phyloP scores from a whole-genome alignment of 352 stramenopile species.

The Globisporangium orthogonon region DNA sequence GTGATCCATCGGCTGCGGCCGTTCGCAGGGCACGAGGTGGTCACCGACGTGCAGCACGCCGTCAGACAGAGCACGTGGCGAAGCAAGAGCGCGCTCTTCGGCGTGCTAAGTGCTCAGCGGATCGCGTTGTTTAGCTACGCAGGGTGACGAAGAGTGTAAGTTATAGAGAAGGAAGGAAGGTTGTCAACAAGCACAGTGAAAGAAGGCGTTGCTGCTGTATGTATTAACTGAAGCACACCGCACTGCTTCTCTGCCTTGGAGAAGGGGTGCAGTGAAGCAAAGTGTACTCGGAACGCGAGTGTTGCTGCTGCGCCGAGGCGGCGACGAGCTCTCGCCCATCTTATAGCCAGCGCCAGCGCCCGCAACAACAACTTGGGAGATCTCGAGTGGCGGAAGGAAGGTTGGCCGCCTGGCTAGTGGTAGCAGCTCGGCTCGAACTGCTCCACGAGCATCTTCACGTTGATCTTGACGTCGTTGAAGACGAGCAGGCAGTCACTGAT shows the following conservation, averaged over 20 bases:
- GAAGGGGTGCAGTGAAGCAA: neutral
- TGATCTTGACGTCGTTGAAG: constrained; percentile 19
- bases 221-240: neutral
- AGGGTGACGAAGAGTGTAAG: constrained; percentile 2
- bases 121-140: constrained; percentile 18
- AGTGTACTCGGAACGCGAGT: neutral
- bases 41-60: constrained; percentile 26
- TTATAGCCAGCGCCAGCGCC: neutral
- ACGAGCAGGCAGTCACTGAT: constrained; percentile 23
- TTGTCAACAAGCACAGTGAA: neutral
- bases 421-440: constrained; percentile 23
- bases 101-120: constrained; percentile 22
- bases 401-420: constrained; percentile 3
- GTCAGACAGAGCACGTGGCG: constrained; percentile 23
- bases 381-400: neutral
- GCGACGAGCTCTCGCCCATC: neutral
- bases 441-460: constrained; percentile 27
- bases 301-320: neutral
- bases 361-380: neutral
- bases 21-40: constrained; percentile 4
- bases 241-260: neutral
- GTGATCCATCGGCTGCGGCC: constrained; percentile 10
- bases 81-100: constrained; percentile 23
- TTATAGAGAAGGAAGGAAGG: neutral
- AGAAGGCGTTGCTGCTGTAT: neutral